Conservation (phyloP, 305 asterid genomes). For the Solanum hybrid region DNA sequence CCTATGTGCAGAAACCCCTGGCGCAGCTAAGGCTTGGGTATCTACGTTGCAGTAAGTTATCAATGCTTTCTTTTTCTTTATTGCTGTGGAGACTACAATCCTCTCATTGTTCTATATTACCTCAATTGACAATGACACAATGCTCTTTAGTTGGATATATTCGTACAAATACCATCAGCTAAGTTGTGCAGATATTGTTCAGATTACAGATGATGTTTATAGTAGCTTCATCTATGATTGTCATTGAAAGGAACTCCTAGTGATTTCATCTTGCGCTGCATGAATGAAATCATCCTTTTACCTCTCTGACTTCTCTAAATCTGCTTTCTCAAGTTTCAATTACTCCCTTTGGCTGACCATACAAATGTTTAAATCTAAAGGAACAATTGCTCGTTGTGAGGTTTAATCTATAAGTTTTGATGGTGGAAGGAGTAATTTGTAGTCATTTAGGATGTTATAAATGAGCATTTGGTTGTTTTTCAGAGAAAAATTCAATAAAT, state of each 20-base stretch:
- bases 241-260: neutral
- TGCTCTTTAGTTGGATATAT: neutral
- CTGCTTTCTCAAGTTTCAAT: neutral
- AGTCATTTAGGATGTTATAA: neutral
- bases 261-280: neutral
- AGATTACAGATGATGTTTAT: neutral
- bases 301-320: neutral
- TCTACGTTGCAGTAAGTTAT: conserved; percentile 90
- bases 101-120: neutral
- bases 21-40: conserved; percentile 97
- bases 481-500: neutral
- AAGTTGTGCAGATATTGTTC: neutral
- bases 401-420: neutral
- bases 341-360: neutral
- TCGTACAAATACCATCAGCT: neutral
- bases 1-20: conserved; percentile 98
- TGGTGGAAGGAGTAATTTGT: neutral
- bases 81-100: conserved; percentile 3
- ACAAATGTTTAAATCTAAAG: neutral
- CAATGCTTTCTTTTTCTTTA: conserved; percentile 12
- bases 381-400: neutral
- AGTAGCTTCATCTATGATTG: neutral
- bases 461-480: neutral
- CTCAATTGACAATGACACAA: neutral
- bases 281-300: neutral